Evolutionary conservation across 768 basidiomycete genomes (phyloP).

Genomic region (Macrolepiota dolichaula): DNA sequence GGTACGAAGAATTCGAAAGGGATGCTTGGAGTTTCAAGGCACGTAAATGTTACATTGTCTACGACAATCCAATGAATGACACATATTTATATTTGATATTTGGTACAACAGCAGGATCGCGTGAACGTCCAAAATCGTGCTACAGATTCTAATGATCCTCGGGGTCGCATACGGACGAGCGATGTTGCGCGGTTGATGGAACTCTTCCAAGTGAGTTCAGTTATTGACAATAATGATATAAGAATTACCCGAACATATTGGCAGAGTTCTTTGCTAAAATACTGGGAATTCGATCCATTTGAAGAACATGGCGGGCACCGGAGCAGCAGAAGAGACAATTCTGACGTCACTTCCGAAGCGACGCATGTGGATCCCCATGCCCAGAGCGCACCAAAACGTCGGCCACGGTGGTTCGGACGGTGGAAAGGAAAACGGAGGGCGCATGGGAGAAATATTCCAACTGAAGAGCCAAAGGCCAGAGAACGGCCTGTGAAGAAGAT

Average conservation of each 20-base stretch:
- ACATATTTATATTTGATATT: neutral
- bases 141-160: conserved; percentile 36
- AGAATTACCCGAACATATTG: neutral
- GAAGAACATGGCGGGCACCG: conserved; percentile 16
- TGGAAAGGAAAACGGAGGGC: conserved; percentile 22
- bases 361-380: conserved; percentile 33
- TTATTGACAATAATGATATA: neutral
- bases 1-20: conserved; percentile 70
- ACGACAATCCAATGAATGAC: neutral
- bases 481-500: conserved; percentile 50
- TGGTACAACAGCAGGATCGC: conserved; percentile 61
- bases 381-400: conserved; percentile 22
- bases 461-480: conserved; percentile 28
- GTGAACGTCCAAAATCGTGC: conserved; percentile 64
- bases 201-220: conserved; percentile 59
- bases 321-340: conserved; percentile 26
- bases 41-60: conserved; percentile 1
- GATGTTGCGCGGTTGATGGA: conserved; percentile 85
- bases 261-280: conserved; percentile 67
- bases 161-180: conserved; percentile 60
- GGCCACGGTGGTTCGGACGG: conserved; percentile 28
- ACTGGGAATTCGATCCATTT: conserved; percentile 60
- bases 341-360: conserved; percentile 31
- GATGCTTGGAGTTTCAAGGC: conserved; percentile 83
- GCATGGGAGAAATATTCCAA: conserved; percentile 20